A percentile compares a stretch with the other conserved stretches of the same genome.
Conservation (phyloP, 371 early-diverging fungal genomes). For the Haplosporangium sp. region DNA sequence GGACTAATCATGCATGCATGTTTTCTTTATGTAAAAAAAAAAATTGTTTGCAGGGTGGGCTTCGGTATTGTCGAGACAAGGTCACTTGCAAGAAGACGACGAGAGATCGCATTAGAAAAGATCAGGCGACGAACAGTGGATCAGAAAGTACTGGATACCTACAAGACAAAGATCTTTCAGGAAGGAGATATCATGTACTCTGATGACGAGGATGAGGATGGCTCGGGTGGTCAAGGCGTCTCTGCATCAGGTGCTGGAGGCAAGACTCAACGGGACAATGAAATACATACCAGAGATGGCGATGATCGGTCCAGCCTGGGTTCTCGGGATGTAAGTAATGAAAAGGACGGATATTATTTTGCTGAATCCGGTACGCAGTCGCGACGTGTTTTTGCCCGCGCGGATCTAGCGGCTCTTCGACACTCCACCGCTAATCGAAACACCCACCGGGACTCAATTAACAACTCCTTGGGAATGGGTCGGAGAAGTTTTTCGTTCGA, state of each 20-base stretch:
- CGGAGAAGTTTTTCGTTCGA: conserved; percentile 43
- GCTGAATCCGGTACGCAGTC: neutral
- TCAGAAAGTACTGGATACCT: conserved; percentile 36
- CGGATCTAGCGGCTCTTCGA: conserved; percentile 8
- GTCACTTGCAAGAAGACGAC: conserved; percentile 20
- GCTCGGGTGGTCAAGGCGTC: neutral
- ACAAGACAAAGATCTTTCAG: conserved; percentile 33
- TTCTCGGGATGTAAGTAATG: neutral
- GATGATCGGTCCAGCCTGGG: neutral
- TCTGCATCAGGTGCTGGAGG: neutral
- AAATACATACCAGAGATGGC: neutral
- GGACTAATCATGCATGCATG: conserved; percentile 1
- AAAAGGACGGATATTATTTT: conserved; percentile 9
- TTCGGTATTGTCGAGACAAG: conserved; percentile 49
- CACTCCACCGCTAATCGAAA: neutral
- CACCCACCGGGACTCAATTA: neutral
- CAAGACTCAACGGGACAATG: neutral
- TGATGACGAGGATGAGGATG: conserved; percentile 22
- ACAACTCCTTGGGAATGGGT: conserved; percentile 5
- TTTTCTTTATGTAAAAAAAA: neutral
- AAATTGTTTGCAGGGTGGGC: conserved; percentile 24
- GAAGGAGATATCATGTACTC: conserved; percentile 33
- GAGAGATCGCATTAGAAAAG: conserved; percentile 28
- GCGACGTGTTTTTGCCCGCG: conserved; percentile 24
- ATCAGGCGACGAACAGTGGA: conserved; percentile 36